Conservation (phyloP, 257 asterid genomes). For the Nicotiana noctiflora region DNA sequence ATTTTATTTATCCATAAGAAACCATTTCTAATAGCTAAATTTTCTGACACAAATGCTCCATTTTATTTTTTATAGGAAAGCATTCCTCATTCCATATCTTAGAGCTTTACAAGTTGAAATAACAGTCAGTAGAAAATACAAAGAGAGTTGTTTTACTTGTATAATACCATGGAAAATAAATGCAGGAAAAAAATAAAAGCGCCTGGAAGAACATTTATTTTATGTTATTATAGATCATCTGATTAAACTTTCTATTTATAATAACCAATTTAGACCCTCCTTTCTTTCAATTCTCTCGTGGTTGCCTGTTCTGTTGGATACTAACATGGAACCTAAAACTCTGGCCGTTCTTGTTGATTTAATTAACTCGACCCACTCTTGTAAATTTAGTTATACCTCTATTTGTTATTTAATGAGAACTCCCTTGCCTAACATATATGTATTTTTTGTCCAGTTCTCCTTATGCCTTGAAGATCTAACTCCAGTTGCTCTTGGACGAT, state of each 20-base stretch:
- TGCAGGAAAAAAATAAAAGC: not conserved
- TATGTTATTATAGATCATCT: not conserved
- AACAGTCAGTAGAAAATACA: not conserved
- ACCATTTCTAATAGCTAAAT: not conserved
- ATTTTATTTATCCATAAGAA: not conserved
- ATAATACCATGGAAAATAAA: not conserved
- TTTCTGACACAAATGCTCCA: not conserved
- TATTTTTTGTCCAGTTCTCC: slow-evolving; percentile 60
- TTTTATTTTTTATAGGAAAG: not conserved
- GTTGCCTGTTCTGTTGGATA: slow-evolving; percentile 1
- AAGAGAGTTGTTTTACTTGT: not conserved
- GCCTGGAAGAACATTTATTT: not conserved
- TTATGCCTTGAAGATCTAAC: slow-evolving; percentile 95
- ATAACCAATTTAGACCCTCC: not conserved
- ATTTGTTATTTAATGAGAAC: not conserved
- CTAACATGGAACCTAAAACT: not conserved
- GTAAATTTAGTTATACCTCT: not conserved
- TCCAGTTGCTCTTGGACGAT: slow-evolving; percentile 86
- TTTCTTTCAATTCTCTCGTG: not conserved
- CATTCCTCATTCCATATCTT: not conserved
- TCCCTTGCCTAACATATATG: not conserved
- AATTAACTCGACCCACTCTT: not conserved
- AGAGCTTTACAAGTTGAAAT: not conserved
- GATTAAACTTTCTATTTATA: not conserved
- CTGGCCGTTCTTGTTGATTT: not conserved